Evolutionary conservation across 1,139 yeast species (phyloP).

Genomic region (Geotrichum aggregatum): DNA sequence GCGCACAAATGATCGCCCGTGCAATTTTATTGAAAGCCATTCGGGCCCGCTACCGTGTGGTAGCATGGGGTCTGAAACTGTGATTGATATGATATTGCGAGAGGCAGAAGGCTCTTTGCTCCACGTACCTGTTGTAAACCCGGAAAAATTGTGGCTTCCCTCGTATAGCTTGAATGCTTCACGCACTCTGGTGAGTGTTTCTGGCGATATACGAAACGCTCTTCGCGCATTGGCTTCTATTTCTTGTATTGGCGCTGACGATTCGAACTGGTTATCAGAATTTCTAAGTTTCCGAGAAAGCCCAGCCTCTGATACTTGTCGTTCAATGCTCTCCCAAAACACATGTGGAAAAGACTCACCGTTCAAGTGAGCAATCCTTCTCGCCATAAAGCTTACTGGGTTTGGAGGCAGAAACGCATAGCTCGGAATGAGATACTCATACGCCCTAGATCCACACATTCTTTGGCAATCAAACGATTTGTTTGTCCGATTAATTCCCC

Average conservation of each 20-base stretch:
- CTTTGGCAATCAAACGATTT: conserved; percentile 91
- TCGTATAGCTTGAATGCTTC: conserved; percentile 65
- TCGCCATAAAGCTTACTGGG: conserved; percentile 42
- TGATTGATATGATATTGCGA: conserved; percentile 72
- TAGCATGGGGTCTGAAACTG: conserved; percentile 77
- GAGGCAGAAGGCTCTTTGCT: conserved; percentile 79
- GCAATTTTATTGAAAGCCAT: conserved; percentile 93
- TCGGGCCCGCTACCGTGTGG: conserved; percentile 81
- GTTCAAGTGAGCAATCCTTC: conserved; percentile 6
- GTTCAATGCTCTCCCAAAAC: conserved; percentile 27
- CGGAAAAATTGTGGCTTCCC: conserved; percentile 93
- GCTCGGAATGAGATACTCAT: conserved; percentile 89
- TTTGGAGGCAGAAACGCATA: conserved; percentile 84
- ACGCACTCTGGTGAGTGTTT: conserved; percentile 59
- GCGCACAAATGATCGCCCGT: conserved; percentile 97
- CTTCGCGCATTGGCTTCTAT: conserved; percentile 67
- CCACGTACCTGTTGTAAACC: conserved; percentile 82
- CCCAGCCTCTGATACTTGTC: too few relatives aligned
- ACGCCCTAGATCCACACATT: conserved; percentile 88
- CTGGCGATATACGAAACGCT: conserved; percentile 58
- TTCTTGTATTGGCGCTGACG: conserved; percentile 44
- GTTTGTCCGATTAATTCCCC: conserved; percentile 90
- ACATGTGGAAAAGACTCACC: conserved; percentile 16
- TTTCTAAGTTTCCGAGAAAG: conserved; percentile 16
- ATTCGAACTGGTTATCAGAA: conserved; percentile 34